Conservation (phyloP, 768 basidiomycete species). For the Phaeotremella skinneri region DNA sequence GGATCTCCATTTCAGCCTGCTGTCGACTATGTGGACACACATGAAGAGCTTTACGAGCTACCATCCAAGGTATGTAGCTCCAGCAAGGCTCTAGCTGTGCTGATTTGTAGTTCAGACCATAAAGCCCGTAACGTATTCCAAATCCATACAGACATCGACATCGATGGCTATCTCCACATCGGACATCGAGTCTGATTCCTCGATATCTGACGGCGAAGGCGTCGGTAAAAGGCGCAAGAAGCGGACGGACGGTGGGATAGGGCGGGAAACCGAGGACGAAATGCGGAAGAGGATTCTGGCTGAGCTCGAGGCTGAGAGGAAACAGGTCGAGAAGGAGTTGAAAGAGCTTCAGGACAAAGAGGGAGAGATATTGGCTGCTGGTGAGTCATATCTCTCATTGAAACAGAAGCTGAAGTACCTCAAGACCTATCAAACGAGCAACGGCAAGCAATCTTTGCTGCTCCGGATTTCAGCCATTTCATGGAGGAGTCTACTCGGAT, state of each 20-base stretch:
- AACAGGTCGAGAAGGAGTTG: slow-evolving; percentile 77
- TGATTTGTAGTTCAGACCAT: slow-evolving; percentile 8
- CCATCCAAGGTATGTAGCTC: slow-evolving; percentile 68
- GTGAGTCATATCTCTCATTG: slow-evolving; percentile 24
- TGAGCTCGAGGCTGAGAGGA: slow-evolving; percentile 74
- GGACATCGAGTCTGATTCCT: slow-evolving; percentile 45
- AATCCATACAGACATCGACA: slow-evolving; percentile 47
- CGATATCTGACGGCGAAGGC: slow-evolving; percentile 59
- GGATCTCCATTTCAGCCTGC: slow-evolving; percentile 54
- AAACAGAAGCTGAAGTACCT: not conserved
- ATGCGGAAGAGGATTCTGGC: slow-evolving; percentile 75
- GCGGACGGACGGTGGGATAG: slow-evolving; percentile 22
- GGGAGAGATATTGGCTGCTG: slow-evolving; percentile 26
- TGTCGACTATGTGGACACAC: slow-evolving; percentile 80
- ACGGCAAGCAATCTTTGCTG: slow-evolving; percentile 72
- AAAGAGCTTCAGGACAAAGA: slow-evolving; percentile 39
- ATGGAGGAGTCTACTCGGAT: slow-evolving; percentile 93
- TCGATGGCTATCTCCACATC: slow-evolving; percentile 27
- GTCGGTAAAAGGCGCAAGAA: slow-evolving; percentile 44
- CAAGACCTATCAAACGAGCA: slow-evolving; percentile 85
- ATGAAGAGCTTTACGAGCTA: slow-evolving; percentile 84
- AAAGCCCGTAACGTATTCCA: slow-evolving; percentile 50
- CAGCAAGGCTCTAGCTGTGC: not conserved
- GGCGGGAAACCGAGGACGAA: slow-evolving; percentile 63
- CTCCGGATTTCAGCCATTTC: slow-evolving; percentile 89